Conservation (phyloP, 2,329 filamentous ascomycete genomes). For the Diaporthe australafricana region DNA sequence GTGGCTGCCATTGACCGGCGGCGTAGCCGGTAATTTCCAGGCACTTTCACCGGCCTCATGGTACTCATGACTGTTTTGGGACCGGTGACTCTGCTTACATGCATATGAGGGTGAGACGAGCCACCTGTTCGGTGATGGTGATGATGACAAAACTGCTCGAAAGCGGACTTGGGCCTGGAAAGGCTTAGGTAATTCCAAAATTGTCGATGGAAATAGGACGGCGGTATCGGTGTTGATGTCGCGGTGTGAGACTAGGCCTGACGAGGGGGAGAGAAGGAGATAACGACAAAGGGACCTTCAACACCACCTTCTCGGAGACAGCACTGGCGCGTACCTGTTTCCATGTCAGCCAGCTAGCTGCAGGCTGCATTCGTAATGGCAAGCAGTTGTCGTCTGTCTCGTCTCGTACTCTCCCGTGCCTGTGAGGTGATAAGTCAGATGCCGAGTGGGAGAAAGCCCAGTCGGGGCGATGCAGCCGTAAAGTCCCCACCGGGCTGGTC, state of each 20-base stretch:
- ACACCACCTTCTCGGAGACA: background rate
- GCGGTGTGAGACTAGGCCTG: slow-evolving; percentile 30
- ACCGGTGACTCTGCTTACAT: slow-evolving; percentile 33
- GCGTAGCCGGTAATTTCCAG: slow-evolving; percentile 15
- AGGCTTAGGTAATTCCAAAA: slow-evolving; percentile 33
- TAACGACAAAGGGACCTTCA: slow-evolving; percentile 2
- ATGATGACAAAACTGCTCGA: slow-evolving; percentile 30
- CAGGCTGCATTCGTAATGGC: background rate
- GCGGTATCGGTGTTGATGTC: slow-evolving; percentile 21
- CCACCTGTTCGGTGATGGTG: slow-evolving; percentile 24
- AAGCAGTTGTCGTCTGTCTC: background rate
- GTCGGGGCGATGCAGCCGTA: slow-evolving; percentile 13
- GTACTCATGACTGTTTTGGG: slow-evolving; percentile 21
- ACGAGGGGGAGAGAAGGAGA: background rate
- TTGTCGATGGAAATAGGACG: slow-evolving; percentile 1
- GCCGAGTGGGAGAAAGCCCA: background rate
- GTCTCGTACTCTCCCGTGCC: background rate
- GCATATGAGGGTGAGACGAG: slow-evolving; percentile 25
- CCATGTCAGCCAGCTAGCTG: slow-evolving; percentile 22
- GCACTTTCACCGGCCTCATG: slow-evolving; percentile 3
- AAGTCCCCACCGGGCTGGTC: slow-evolving; percentile 20
- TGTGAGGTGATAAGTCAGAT: slow-evolving; percentile 2
- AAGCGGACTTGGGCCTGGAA: slow-evolving; percentile 10
- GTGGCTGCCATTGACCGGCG: slow-evolving; percentile 22
- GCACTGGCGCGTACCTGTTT: slow-evolving; percentile 1